Percentiles rank a stretch among this genome's conserved stretches.
phyloP scores from a whole-genome alignment of 495 filamentous ascomycete genomes.

The Astrothelium macrocarpum region DNA sequence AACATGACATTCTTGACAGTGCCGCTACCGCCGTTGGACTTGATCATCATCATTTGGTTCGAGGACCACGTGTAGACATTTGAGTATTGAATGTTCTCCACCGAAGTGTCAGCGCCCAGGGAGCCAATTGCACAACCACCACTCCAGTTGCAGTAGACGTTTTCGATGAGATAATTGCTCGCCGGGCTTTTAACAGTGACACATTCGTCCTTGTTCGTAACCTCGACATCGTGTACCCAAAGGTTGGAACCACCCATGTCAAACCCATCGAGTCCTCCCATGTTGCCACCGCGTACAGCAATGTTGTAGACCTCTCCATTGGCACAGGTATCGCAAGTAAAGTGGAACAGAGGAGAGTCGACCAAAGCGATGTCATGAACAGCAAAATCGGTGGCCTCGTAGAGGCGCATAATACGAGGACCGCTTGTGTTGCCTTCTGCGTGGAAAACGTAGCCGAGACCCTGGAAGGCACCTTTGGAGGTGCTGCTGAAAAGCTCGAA shows the following conservation, averaged over 20 bases:
- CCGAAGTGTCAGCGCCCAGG: slow-evolving; percentile 21
- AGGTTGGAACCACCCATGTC: slow-evolving; percentile 29
- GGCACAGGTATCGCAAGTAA: slow-evolving; percentile 30
- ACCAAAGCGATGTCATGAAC: slow-evolving; percentile 31
- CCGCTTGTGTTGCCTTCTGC: slow-evolving; percentile 21
- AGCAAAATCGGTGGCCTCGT: slow-evolving; percentile 25
- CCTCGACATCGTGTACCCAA: slow-evolving; percentile 29
- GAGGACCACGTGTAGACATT: slow-evolving; percentile 28
- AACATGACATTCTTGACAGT: slow-evolving; percentile 44
- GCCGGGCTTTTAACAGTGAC: slow-evolving; percentile 43
- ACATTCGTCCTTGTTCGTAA: slow-evolving; percentile 41
- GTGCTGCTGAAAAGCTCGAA: slow-evolving; percentile 27
- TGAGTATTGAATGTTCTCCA: slow-evolving; percentile 24
- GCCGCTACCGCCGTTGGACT: slow-evolving; percentile 49
- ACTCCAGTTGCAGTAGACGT: slow-evolving; percentile 50
- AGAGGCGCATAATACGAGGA: slow-evolving; percentile 28
- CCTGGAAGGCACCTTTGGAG: slow-evolving; percentile 26
- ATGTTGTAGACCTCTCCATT: slow-evolving; percentile 33
- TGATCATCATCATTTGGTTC: slow-evolving; percentile 58
- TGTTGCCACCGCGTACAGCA: slow-evolving; percentile 28
- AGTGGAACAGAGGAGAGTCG: slow-evolving; percentile 31
- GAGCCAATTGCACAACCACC: slow-evolving; percentile 46
- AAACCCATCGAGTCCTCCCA: slow-evolving; percentile 31
- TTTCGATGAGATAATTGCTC: slow-evolving; percentile 45
- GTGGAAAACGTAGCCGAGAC: slow-evolving; percentile 31